Evolutionary conservation across 768 basidiomycete species (phyloP).

Genomic region (Kwoniella sp.): DNA sequence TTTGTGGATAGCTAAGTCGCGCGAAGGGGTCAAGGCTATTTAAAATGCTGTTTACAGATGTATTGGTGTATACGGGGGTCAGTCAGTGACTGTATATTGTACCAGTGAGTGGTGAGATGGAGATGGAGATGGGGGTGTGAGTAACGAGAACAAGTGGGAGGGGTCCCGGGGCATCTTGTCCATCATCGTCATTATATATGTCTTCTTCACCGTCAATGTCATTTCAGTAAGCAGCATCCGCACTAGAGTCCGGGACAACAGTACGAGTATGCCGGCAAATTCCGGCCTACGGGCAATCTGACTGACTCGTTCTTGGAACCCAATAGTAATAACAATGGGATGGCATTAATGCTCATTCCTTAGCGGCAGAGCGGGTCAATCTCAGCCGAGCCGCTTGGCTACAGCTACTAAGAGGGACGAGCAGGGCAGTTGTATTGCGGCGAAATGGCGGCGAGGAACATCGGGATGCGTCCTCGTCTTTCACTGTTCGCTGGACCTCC

Average conservation of each 20-base stretch:
- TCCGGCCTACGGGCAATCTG: not conserved
- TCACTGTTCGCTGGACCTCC: not conserved
- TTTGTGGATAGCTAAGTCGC: no score
- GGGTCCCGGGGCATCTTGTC: not conserved
- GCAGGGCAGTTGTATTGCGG: not conserved
- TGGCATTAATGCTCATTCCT: not conserved
- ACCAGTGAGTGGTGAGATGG: not conserved
- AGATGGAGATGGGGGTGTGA: not conserved
- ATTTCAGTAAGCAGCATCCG: no score
- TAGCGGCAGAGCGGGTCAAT: no score
- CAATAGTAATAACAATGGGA: not conserved
- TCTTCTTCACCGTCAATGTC: not conserved
- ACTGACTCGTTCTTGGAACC: not conserved
- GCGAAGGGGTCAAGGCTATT: no score
- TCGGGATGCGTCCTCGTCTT: not conserved
- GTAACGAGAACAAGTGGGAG: not conserved
- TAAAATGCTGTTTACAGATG: no score
- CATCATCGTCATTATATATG: not conserved
- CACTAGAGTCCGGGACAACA: no score
- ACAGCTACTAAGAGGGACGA: not conserved
- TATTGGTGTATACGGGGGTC: not conserved
- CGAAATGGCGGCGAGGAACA: conserved; percentile 1
- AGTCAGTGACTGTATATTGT: not conserved
- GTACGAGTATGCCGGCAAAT: not conserved
- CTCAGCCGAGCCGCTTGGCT: not conserved